Conservation (phyloP, 2,329 filamentous ascomycete genomes). For the Cladosporium halotolerans region DNA sequence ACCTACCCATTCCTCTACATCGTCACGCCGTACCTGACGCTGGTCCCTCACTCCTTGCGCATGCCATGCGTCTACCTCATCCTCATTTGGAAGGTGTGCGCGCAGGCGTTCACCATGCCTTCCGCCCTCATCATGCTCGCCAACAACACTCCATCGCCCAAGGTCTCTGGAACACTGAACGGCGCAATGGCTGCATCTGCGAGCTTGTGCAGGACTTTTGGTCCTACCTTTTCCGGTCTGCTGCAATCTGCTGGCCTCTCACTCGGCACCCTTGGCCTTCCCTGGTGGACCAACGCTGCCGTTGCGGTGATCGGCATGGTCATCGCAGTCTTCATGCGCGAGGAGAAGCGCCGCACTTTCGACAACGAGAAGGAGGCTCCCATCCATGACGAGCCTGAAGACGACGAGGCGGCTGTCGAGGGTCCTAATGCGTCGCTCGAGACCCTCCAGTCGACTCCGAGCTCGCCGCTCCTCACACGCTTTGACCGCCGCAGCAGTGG, state of each 20-base stretch:
- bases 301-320: constrained; percentile 70
- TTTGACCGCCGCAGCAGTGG: constrained; percentile 10
- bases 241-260: constrained; percentile 75
- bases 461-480: constrained; percentile 23
- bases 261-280: constrained; percentile 76
- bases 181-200: constrained; percentile 87
- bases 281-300: constrained; percentile 85
- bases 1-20: constrained; percentile 86
- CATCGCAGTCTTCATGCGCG: constrained; percentile 63
- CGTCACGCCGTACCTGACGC: constrained; percentile 77
- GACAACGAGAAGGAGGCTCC: constrained; percentile 22
- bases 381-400: constrained; percentile 14
- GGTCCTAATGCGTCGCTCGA: constrained; percentile 22
- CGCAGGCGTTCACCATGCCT: constrained; percentile 85
- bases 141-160: constrained; percentile 76
- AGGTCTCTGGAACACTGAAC: constrained; percentile 86
- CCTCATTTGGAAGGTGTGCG: constrained; percentile 87
- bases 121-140: constrained; percentile 83
- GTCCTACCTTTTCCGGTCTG: constrained; percentile 79
- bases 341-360: constrained; percentile 26
- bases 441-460: constrained; percentile 21
- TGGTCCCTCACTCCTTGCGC: constrained; percentile 66
- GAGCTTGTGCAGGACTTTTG: constrained; percentile 79
- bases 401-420: constrained; percentile 17
- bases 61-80: constrained; percentile 70